Percentiles rank a stretch among this genome's conserved stretches.
Conservation (phyloP, 345 rosid genomes). For the Theobroma cacao region DNA sequence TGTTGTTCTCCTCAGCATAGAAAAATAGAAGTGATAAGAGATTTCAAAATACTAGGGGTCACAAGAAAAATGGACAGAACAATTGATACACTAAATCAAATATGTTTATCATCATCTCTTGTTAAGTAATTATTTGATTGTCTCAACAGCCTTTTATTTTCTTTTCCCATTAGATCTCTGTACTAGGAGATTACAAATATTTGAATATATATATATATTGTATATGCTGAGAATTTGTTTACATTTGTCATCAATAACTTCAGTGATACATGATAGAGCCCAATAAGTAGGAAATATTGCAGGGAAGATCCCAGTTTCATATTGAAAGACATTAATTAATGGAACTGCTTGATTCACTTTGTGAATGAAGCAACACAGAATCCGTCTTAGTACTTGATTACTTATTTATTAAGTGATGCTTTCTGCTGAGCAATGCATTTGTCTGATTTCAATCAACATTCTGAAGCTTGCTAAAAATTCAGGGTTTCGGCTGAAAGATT, state of each 20-base stretch:
- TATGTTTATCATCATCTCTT: conserved; percentile 1
- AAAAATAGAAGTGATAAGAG: not conserved
- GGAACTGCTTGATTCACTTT: not conserved
- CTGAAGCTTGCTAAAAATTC: not conserved
- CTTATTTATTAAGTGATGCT: not conserved
- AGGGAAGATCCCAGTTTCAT: not conserved
- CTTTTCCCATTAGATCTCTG: not conserved
- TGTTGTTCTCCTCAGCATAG: conserved; percentile 12
- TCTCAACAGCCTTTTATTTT: not conserved
- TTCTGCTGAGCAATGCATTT: not conserved
- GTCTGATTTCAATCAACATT: not conserved
- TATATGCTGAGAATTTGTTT: not conserved
- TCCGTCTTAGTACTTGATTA: not conserved
- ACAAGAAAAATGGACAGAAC: conserved; percentile 5
- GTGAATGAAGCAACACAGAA: not conserved
- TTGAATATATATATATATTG: not conserved
- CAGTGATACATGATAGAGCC: no score
- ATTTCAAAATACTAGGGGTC: not conserved
- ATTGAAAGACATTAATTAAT: not conserved
- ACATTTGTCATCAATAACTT: no score
- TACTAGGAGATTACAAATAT: not conserved
- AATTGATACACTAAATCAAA: conserved; percentile 1
- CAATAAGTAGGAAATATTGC: no score
- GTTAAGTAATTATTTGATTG: not conserved
- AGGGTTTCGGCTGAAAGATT: not conserved